phyloP scores from a whole-genome alignment of 1,139 yeast genomes.

The Debaryomyces subglobosus region DNA sequence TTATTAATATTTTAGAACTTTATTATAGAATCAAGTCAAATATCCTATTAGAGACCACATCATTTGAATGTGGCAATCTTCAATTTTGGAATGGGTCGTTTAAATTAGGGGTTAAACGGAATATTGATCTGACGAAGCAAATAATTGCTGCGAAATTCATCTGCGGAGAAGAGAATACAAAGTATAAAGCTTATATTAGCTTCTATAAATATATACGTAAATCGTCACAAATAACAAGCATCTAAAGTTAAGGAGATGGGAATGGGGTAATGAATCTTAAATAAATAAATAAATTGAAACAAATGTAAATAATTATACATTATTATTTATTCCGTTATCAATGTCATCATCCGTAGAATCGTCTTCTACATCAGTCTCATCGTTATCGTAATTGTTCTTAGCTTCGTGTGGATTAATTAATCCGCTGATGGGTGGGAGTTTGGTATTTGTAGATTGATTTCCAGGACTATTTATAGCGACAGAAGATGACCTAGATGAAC shows the following conservation, averaged over 20 bases:
- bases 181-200: not conserved
- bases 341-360: conserved; percentile 24
- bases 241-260: not conserved
- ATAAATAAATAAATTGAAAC: conserved; percentile 6
- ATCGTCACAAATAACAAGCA: not conserved
- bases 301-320: conserved; percentile 1
- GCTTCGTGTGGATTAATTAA: conserved; percentile 19
- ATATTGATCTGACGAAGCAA: not conserved
- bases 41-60: no score
- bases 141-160: not conserved
- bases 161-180: not conserved
- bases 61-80: not conserved
- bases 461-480: conserved; percentile 25
- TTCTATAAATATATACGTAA: not conserved
- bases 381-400: conserved; percentile 24
- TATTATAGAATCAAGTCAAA: no score
- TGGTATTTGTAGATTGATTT: conserved; percentile 17
- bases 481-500: conserved; percentile 27
- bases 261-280: not conserved
- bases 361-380: conserved; percentile 39
- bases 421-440: conserved; percentile 41
- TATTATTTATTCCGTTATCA: conserved; percentile 6
- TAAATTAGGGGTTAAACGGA: not conserved
- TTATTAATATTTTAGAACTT: no score
- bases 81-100: not conserved